Evolutionary conservation across 495 filamentous ascomycete genomes (phyloP).

Genomic region (Aspergillus incahuasiensis): DNA sequence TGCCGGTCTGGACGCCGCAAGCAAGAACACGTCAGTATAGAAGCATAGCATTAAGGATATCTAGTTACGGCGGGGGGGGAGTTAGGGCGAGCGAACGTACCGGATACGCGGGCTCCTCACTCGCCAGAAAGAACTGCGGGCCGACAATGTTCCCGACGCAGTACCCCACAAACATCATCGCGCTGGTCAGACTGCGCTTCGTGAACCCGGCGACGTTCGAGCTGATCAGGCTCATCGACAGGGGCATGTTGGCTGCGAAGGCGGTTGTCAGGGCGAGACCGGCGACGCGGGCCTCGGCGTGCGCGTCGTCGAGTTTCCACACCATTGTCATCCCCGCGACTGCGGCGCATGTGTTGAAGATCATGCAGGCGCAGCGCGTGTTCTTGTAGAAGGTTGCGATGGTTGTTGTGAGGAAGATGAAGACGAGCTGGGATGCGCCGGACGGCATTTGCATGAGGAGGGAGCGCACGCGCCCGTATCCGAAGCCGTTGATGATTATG

Average conservation of each 20-base stretch:
- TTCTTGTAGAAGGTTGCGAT: conserved; percentile 27
- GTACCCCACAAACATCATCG: conserved; percentile 27
- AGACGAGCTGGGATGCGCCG: conserved; percentile 35
- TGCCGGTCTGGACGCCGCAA: conserved; percentile 25
- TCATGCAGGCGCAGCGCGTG: conserved; percentile 32
- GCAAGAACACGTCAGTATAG: neutral
- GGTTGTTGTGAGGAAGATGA: conserved; percentile 29
- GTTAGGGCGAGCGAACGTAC: conserved; percentile 11
- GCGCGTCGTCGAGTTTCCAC: conserved; percentile 49
- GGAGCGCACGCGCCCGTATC: conserved; percentile 32
- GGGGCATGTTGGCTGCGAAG: conserved; percentile 52
- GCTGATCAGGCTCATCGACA: conserved; percentile 49
- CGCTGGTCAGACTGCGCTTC: conserved; percentile 47
- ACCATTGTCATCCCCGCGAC: conserved; percentile 58
- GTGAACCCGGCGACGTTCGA: conserved; percentile 62
- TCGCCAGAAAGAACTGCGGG: conserved; percentile 31
- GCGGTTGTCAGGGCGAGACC: conserved; percentile 52
- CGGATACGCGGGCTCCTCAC: conserved; percentile 31
- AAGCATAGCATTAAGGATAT: no score
- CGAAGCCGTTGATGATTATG: conserved; percentile 39
- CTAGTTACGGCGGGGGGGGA: no score
- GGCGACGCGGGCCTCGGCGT: conserved; percentile 48
- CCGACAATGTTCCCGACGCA: conserved; percentile 35
- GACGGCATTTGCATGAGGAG: conserved; percentile 39
- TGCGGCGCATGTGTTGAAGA: conserved; percentile 25